Conservation (phyloP, 2,329 filamentous ascomycete species). For the Chaetothyriales sp. region DNA sequence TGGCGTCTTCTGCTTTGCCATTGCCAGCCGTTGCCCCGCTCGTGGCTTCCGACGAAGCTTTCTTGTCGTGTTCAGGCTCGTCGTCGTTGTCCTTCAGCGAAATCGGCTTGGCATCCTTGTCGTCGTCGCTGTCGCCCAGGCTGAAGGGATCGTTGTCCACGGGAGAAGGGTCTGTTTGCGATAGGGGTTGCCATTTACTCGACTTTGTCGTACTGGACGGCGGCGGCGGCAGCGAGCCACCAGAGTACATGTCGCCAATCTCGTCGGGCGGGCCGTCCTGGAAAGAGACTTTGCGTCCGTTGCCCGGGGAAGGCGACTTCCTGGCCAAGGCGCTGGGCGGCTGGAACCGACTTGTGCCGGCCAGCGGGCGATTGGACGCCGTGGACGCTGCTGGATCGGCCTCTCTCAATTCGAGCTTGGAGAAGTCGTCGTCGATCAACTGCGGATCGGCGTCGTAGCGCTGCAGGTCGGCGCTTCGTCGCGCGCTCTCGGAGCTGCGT, state of each 20-base stretch:
- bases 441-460: slow-evolving; percentile 91
- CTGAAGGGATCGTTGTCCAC: slow-evolving; percentile 96
- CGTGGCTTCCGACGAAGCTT: slow-evolving; percentile 43
- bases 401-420: slow-evolving; percentile 48
- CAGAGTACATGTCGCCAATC: slow-evolving; percentile 59
- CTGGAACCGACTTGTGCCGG: slow-evolving; percentile 72
- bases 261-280: slow-evolving; percentile 59
- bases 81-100: slow-evolving; percentile 39
- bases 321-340: slow-evolving; percentile 19
- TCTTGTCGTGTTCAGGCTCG: slow-evolving; percentile 45
- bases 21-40: background rate
- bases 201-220: slow-evolving; percentile 46
- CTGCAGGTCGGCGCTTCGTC: slow-evolving; percentile 74
- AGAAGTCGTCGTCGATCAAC: slow-evolving; percentile 80
- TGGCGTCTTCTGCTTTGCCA: background rate
- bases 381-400: slow-evolving; percentile 43
- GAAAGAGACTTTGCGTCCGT: slow-evolving; percentile 41
- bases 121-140: slow-evolving; percentile 87
- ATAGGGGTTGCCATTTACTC: slow-evolving; percentile 96
- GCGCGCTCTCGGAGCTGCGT: slow-evolving; percentile 48
- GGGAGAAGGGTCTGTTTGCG: slow-evolving; percentile 69
- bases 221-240: slow-evolving; percentile 45
- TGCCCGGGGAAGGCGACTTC: slow-evolving; percentile 34
- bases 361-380: slow-evolving; percentile 49
- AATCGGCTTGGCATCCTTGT: slow-evolving; percentile 62